Evolutionary conservation across 169 alveolate species (phyloP).

Genomic region (Plasmodium gaboni): DNA sequence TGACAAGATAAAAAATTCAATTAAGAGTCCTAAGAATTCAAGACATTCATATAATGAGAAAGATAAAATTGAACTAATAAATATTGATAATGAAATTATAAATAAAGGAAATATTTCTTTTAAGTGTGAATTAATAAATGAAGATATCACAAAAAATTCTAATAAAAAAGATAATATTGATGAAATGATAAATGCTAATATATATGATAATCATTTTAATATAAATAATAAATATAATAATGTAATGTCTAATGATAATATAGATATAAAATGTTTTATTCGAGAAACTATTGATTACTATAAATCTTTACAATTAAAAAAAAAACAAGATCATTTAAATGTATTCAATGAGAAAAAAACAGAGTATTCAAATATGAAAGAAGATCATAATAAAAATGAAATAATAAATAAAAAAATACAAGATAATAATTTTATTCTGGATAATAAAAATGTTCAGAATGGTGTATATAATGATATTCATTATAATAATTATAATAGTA

Average conservation of each 20-base stretch:
- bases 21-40: not conserved
- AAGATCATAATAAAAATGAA: not conserved
- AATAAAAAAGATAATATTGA: conserved; percentile 29
- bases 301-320: conserved; percentile 25
- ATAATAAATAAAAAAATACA: too few species aligned
- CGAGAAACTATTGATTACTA: conserved; percentile 66
- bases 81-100: conserved; percentile 46
- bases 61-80: conserved; percentile 61
- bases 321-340: not conserved
- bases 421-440: too few species aligned
- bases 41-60: not conserved
- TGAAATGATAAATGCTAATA: not conserved
- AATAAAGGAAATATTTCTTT: conserved; percentile 7
- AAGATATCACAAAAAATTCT: not conserved
- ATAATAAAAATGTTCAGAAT: too few species aligned
- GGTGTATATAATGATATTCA: too few species aligned
- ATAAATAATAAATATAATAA: conserved; percentile 39
- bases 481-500: too few species aligned
- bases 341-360: not conserved
- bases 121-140: conserved; percentile 5
- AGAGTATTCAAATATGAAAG: not conserved
- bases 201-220: not conserved
- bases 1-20: conserved; percentile 31
- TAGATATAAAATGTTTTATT: conserved; percentile 44
- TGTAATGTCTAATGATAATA: conserved; percentile 23